A percentile compares a stretch with the other conserved stretches of the same genome.
These are phyloP conservation scores for Hypsizygus marmoreus DNA, from an alignment of 768 basidiomycete genomes.

Conservation along the genomic window DNA sequence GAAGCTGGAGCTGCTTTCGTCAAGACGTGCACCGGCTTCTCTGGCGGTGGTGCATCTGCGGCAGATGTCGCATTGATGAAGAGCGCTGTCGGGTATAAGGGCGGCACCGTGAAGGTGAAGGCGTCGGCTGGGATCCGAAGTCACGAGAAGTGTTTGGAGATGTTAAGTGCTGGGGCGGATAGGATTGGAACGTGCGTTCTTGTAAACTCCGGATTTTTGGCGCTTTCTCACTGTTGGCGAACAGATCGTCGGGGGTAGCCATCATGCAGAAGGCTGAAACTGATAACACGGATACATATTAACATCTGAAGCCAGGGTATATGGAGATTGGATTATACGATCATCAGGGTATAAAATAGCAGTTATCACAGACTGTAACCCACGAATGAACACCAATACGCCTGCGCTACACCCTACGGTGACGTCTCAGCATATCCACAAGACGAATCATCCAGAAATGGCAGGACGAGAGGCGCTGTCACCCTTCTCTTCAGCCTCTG, in stretches of 20 bases:
- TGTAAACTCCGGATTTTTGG: not conserved
- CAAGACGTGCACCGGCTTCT: conserved; percentile 58
- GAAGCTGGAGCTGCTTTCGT: conserved; percentile 54
- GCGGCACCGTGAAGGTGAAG: conserved; percentile 48
- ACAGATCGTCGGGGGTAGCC: conserved; percentile 25
- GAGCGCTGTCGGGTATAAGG: conserved; percentile 37
- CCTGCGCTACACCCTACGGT: too few species aligned
- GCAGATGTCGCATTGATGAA: conserved; percentile 49
- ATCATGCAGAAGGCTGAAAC: conserved; percentile 13
- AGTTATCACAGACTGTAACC: too few species aligned
- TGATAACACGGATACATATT: not conserved
- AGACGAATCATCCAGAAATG: too few species aligned
- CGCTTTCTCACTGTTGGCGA: conserved; percentile 1
- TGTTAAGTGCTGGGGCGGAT: conserved; percentile 52
- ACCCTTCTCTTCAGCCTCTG: too few species aligned
- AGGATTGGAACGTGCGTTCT: conserved; percentile 53
- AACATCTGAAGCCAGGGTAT: conserved; percentile 29
- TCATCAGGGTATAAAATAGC: too few species aligned
- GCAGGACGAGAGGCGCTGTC: too few species aligned
- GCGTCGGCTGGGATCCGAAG: conserved; percentile 53
- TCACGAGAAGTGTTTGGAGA: conserved; percentile 46
- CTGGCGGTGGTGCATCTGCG: conserved; percentile 45
- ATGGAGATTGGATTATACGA: too few species aligned
- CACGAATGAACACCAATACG: too few species aligned
- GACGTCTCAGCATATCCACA: too few species aligned